These are phyloP conservation scores for Fusarium xyrophilum DNA, from an alignment of 2,329 filamentous ascomycete species.

Conservation along the genomic window DNA sequence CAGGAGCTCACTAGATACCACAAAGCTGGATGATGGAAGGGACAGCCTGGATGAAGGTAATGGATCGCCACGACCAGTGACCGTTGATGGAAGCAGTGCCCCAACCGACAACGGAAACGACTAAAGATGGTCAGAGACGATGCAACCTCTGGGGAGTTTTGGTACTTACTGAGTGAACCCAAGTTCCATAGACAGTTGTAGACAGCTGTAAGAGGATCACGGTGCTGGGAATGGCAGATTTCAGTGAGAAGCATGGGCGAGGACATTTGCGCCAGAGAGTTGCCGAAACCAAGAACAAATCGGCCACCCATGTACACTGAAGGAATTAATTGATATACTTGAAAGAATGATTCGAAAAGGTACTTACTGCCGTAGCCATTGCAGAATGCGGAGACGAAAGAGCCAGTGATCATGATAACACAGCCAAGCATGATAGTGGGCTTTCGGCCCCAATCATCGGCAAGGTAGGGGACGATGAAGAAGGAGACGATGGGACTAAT, in stretches of 20 bases:
- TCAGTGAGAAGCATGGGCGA: constrained; percentile 70
- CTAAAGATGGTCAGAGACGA: constrained; percentile 9
- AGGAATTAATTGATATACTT: not conserved
- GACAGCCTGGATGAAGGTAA: constrained; percentile 68
- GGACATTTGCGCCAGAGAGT: constrained; percentile 68
- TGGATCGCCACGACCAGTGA: constrained; percentile 72
- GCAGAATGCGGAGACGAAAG: constrained; percentile 51
- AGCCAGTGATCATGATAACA: constrained; percentile 55
- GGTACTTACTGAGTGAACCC: constrained; percentile 52
- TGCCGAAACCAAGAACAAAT: constrained; percentile 67
- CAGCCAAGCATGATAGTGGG: constrained; percentile 54
- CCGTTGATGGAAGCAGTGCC: constrained; percentile 64
- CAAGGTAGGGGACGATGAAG: constrained; percentile 56
- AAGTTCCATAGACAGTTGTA: constrained; percentile 75
- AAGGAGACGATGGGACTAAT: constrained; percentile 57
- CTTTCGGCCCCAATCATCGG: constrained; percentile 53
- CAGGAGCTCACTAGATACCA: constrained; percentile 73
- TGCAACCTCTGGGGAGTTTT: not conserved
- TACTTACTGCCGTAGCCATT: constrained; percentile 53
- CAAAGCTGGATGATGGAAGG: constrained; percentile 67
- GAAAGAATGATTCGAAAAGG: too few species aligned
- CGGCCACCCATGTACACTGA: constrained; percentile 51
- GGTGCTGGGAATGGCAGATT: constrained; percentile 72
- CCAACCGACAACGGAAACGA: constrained; percentile 69
- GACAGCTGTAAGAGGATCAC: constrained; percentile 68